Evolutionary conservation across 352 stramenopile genomes (phyloP), one percentile per base, ranked within the genome.

Genomic region (Globisporangium viniferum): DNA sequence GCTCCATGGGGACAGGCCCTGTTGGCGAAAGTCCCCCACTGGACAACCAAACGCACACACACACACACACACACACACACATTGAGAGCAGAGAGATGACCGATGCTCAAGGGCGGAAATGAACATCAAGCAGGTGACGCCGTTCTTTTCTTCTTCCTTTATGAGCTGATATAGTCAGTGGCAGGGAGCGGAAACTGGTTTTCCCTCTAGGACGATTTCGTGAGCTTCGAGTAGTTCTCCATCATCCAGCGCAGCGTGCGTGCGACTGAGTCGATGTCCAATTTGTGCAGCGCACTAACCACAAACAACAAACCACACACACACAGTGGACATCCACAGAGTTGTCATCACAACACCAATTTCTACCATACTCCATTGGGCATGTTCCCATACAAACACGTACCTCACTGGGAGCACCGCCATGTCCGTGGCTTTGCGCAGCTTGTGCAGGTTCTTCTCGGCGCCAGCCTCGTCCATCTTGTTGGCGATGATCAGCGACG

Each of bases 401-500:
- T 73, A 93, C 84, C 84, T 95, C 66, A 94, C 80, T 62, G 88
- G 88, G 65, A 96, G 77, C 8, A 96, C 78, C 18, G 86, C 79
- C 54, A 96, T 68, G 72, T 94, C 81, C 0, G 85, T 94, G 15
- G 76, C 76, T 39, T 92, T 74, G 14, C 86, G 79, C 18, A 96
- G 70, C 49, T 86, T 91, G 59, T 86, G 77, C 56, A 96, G 65
- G 61, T 94, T 94, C 59, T 79, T 81, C 74, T 94, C 88, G n/a
- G 88, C 86, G 3, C 86, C 86, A 74, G 59, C 27, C 53, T 88
- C 85, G 74, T 97, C 90, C 86, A 97, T 97, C 67, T 97, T 97
- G 80, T 97, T 97, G 12, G 90, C 90, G 46, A 94, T 75, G 54
- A 97, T 89, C 49, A 97, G 72, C 27, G 89, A 95, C 61, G 89